Percentiles rank a stretch among this genome's conserved stretches.
Conservation (phyloP, 352 stramenopile genomes). For the Saprolegnia diclina region DNA sequence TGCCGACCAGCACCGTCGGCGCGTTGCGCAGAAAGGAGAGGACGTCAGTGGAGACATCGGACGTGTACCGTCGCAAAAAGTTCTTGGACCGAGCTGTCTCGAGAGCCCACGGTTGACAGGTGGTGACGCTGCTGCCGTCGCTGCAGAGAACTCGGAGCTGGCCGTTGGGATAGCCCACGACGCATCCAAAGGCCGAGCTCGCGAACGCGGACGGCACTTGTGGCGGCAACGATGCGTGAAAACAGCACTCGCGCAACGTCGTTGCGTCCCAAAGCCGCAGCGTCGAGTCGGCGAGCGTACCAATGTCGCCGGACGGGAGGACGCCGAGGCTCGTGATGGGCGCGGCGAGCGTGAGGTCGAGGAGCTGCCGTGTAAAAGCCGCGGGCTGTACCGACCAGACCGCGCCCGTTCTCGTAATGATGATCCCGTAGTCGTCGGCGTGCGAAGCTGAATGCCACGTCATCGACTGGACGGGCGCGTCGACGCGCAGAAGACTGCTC, state of each 20-base stretch:
- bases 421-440: neutral
- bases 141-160: neutral
- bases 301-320: neutral
- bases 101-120: too few species aligned
- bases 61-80: too few species aligned
- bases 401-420: neutral
- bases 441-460: neutral
- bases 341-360: neutral
- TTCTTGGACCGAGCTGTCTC: too few species aligned
- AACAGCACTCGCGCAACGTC: neutral
- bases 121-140: too few species aligned
- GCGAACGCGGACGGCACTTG: neutral
- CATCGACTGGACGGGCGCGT: neutral
- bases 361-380: neutral
- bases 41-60: too few species aligned
- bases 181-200: neutral
- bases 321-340: neutral
- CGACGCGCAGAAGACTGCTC: neutral
- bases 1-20: too few species aligned
- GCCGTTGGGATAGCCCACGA: constrained; percentile 6
- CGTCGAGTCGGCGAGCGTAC: neutral
- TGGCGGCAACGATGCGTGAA: neutral
- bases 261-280: neutral
- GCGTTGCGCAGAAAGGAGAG: too few species aligned
- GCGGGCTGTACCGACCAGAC: constrained; percentile 6